Conservation (phyloP, 805 yeast species). For the Barnettozyma botsteinii region DNA sequence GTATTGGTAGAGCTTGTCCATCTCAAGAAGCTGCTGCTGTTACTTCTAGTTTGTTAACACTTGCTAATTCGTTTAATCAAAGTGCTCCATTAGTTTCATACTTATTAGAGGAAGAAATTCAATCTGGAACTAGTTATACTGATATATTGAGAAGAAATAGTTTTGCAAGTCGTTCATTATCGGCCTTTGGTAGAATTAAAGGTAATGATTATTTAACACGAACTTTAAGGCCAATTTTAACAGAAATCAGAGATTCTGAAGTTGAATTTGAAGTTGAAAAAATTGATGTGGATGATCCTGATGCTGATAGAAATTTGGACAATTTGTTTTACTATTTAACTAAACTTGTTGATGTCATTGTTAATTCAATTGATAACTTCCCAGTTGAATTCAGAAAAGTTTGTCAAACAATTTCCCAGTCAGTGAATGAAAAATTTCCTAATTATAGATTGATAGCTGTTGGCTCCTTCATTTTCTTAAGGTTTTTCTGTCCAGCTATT, state of each 20-base stretch:
- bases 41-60: conserved; percentile 56
- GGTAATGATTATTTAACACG: conserved; percentile 53
- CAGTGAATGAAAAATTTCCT: conserved; percentile 58
- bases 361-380: conserved; percentile 45
- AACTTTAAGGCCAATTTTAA: conserved; percentile 52
- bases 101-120: conserved; percentile 58
- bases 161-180: conserved; percentile 71
- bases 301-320: conserved; percentile 34
- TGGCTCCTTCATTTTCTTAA: conserved; percentile 79
- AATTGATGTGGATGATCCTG: conserved; percentile 31
- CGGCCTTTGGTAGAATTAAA: conserved; percentile 62
- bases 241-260: conserved; percentile 43
- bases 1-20: conserved; percentile 59
- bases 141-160: conserved; percentile 78
- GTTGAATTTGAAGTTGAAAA: conserved; percentile 65
- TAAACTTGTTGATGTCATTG: conserved; percentile 53
- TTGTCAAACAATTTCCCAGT: conserved; percentile 55
- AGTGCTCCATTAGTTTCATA: conserved; percentile 44
- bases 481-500: conserved; percentile 83
- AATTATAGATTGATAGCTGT: conserved; percentile 65
- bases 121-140: conserved; percentile 51
- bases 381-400: conserved; percentile 72
- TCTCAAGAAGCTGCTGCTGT: conserved; percentile 63
- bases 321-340: conserved; percentile 52
- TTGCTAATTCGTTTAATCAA: conserved; percentile 42